Base-by-base conservation (phyloP, 306 rosid genomes). In the Prunus kanzakura region DNA sequence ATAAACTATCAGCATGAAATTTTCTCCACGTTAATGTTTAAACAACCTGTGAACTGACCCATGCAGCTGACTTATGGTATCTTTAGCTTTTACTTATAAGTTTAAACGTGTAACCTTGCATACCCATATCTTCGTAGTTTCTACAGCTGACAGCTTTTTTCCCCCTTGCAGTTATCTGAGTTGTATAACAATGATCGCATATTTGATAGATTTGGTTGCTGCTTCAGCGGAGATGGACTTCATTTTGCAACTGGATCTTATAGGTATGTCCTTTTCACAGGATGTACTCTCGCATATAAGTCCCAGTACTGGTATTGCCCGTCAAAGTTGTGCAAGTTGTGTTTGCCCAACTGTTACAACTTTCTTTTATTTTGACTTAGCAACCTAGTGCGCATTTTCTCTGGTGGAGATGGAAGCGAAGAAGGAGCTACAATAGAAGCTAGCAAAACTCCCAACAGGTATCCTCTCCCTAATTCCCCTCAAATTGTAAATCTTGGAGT, bases 211-310 rank as follows among this genome's bases (percentile, higher is more conserved):
- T 91, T 89, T 46, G 88, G 86, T 66, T 89, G 96, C 84, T 84
- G 93, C 82, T 70, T 69, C 73, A 84, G 92, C 67, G 86, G 90
- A 50, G 87, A 89, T 69, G 92, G 89, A 73, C 85, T 70, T 80
- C 91, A 76, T 64, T 86, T 69, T 86, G 96, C 93, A 20, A 89
- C 92, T 56, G 93, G 93, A 27, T 85, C 93, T 52, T 91, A 91
- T 47, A 79, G 96, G 93, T 89, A 54, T 84, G 76, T 68, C 45
- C 43, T 51, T 54, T 46, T 58, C 62, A 77, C 75, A 72, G 63
- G 18, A 54, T 13, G 27, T 47, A 64, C 56, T 70, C 43, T 52
- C 75, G 43, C 75, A 69, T 71, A 64, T 20, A 43, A 49, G 22
- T 54, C 27, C 52, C 58, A 64, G 32, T 50, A 51, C 30, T 5